These are phyloP conservation scores for Aspergillus ibericus DNA, from an alignment of 2,329 filamentous ascomycete genomes.

Conservation along the genomic window DNA sequence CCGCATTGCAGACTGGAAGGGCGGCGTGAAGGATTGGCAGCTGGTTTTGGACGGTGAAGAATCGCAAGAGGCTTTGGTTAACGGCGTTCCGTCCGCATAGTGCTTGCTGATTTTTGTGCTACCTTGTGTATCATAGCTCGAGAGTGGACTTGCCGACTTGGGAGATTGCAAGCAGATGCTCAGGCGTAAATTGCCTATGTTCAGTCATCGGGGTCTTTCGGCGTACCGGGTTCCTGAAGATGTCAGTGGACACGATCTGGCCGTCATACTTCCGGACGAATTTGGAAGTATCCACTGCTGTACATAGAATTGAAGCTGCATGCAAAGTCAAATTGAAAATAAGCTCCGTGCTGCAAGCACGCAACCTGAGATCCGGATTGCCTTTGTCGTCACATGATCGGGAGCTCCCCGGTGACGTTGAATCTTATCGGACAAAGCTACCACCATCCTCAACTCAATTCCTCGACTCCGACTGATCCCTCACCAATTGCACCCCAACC, in stretches of 20 bases:
- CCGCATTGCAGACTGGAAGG: conserved; percentile 91
- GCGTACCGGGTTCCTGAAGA: neutral
- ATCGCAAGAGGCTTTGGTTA: conserved; percentile 26
- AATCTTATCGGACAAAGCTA: neutral
- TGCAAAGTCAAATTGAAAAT: neutral
- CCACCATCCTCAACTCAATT: neutral
- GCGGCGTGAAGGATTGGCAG: conserved; percentile 79
- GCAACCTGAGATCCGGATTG: neutral
- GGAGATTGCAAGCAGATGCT: neutral
- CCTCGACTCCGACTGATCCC: neutral
- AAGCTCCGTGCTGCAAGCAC: neutral
- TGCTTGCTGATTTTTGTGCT: neutral
- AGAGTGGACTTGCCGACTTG: neutral
- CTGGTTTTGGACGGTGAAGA: conserved; percentile 38
- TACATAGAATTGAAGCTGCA: neutral
- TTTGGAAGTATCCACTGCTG: neutral
- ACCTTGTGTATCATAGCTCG: neutral
- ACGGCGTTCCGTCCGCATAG: conserved; percentile 23
- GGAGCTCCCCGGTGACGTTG: conserved; percentile 5
- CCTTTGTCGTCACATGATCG: conserved; percentile 12
- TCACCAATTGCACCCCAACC: neutral
- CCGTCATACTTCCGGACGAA: neutral
- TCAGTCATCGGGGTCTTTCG: neutral
- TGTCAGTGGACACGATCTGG: neutral
- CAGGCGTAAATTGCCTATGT: neutral